phyloP scores from a whole-genome alignment of 805 yeast species.

The Candida easanensis region DNA sequence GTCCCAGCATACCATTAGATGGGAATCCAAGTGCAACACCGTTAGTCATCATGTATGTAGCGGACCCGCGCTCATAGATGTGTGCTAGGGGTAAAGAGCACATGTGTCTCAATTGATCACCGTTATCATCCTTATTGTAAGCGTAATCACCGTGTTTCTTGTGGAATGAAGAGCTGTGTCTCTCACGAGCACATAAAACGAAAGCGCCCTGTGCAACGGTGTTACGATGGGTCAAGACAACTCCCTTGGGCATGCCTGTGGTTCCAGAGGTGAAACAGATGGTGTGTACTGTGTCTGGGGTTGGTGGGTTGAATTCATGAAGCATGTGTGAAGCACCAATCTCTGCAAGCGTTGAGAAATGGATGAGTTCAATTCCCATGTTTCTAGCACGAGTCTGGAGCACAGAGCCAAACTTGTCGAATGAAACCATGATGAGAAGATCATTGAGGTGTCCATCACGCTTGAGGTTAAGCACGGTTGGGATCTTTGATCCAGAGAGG shows the following conservation, averaged over 20 bases:
- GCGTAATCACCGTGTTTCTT: slow-evolving; percentile 4
- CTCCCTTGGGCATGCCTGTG: slow-evolving; percentile 64
- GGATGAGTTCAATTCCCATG: slow-evolving; percentile 31
- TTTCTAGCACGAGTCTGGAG: slow-evolving; percentile 23
- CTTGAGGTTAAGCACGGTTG: slow-evolving; percentile 33
- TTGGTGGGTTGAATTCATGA: slow-evolving; percentile 35
- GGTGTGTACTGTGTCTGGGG: slow-evolving; percentile 40
- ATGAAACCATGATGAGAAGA: slow-evolving; percentile 43
- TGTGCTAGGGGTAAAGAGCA: slow-evolving; percentile 57
- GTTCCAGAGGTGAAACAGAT: slow-evolving; percentile 63
- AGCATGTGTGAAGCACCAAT: slow-evolving; percentile 12
- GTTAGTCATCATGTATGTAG: slow-evolving; percentile 31
- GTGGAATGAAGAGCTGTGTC: slow-evolving; percentile 2
- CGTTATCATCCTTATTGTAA: slow-evolving; percentile 13
- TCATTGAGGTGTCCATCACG: slow-evolving; percentile 26
- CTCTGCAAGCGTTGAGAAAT: slow-evolving; percentile 34
- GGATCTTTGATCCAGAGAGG: slow-evolving; percentile 44
- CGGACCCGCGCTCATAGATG: slow-evolving; percentile 38
- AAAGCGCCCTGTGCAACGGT: slow-evolving; percentile 37
- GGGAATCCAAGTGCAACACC: slow-evolving; percentile 36
- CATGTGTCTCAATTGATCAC: slow-evolving; percentile 30
- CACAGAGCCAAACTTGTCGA: slow-evolving; percentile 41
- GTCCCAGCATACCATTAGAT: slow-evolving; percentile 40
- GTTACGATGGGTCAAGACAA: slow-evolving; percentile 42
- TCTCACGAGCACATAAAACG: slow-evolving; percentile 2